Base-by-base conservation (phyloP, 2,329 filamentous ascomycete species). In the Colletotrichum graminicola region DNA sequence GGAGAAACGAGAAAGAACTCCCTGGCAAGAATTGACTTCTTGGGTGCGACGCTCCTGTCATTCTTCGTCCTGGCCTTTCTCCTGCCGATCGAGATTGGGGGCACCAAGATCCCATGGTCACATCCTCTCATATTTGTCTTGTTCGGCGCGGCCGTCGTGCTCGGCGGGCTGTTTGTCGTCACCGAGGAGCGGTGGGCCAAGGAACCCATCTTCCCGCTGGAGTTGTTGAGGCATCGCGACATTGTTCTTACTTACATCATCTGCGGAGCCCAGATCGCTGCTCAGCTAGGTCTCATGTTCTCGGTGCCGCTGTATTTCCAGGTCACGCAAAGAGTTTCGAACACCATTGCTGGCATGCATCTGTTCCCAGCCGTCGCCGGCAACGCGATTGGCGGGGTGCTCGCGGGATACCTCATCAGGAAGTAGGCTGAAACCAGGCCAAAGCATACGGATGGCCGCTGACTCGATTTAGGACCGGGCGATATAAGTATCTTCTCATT, bases 281-380 rank as follows among this genome's bases (percentile, higher is more conserved):
- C 89, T 0, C 92, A 93, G 75, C 66, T 77, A 2, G 72, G 72
- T 8, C 72, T 73, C 2, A 90, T 93, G 87, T 91, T 90, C 65
- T 86, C 87, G 0, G 86, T 93, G 0, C 92, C 92, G 0, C 79
- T 93, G 0, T 93, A 93, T 79, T 94, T 93, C 73, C 89, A 92
- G 68, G 86, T 91, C 1, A 91, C 90, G 0, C 81, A 86, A 6
- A 81, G 84, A 0, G 86, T 85, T 3, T 89, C 88, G 0, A 89
- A 87, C 55, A 89, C 90, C 0, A 80, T 82, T 1, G 90, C 91
- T 0, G 87, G 87, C 0, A 79, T 87, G 0, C 89, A 93, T 75
- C 81, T 94, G 0, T 84, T 93, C 51, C 92, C 92, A 0, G 89
- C 91, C 0, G 90, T 94, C 0, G 79, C 88, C 0, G 92, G 91